Percentiles rank a stretch among this genome's conserved stretches.
Conservation (phyloP, 345 rosid species). For the Geranium brycei region DNA sequence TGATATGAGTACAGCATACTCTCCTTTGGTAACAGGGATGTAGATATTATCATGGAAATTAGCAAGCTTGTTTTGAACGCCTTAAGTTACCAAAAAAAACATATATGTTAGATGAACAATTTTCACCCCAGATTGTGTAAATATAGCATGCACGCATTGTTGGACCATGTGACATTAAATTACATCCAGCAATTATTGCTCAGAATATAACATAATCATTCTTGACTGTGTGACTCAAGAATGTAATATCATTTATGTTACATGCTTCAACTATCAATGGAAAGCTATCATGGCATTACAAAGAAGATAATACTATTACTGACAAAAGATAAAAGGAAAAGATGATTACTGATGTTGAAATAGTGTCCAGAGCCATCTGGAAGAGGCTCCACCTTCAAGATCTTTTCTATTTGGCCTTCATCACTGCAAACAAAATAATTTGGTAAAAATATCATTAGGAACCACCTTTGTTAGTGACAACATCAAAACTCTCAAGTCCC, state of each 20-base stretch:
- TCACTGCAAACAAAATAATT: conserved; percentile 34
- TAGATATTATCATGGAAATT: conserved; percentile 70
- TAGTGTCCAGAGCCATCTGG: conserved; percentile 92
- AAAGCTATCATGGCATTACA: background rate
- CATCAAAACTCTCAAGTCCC: background rate
- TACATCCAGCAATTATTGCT: background rate
- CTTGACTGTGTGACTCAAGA: no score
- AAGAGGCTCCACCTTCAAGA: conserved; percentile 84
- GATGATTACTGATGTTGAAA: conserved; percentile 68
- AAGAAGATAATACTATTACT: background rate
- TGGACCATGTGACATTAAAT: background rate
- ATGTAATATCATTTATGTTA: background rate
- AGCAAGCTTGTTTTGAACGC: conserved; percentile 72
- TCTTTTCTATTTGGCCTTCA: conserved; percentile 84
- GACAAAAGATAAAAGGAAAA: background rate
- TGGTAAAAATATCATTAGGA: background rate
- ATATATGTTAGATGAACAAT: conserved; percentile 7
- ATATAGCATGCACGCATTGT: background rate
- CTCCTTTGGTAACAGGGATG: conserved; percentile 72
- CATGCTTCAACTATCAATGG: background rate
- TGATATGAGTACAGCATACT: conserved; percentile 56
- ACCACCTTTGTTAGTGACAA: background rate
- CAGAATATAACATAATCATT: no score
- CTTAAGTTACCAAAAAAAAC: conserved; percentile 25
- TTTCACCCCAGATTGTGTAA: background rate